These are phyloP conservation scores for Komagataella kurtzmanii DNA, from an alignment of 805 yeast genomes.

Conservation along the genomic window DNA sequence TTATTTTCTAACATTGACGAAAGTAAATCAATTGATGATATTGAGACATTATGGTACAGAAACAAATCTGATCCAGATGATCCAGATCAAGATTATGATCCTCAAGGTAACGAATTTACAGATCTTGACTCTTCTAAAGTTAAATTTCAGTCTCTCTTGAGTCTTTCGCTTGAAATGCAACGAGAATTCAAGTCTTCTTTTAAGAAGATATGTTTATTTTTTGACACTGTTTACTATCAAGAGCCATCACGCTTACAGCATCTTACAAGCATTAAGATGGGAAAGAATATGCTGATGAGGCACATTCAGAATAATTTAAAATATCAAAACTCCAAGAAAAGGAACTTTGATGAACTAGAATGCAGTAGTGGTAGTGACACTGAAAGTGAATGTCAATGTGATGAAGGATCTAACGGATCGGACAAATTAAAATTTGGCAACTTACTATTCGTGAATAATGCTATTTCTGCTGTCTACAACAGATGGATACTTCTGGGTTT, in stretches of 20 bases:
- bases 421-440: neutral
- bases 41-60: neutral
- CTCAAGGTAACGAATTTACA: neutral
- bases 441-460: neutral
- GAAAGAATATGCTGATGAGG: neutral
- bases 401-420: neutral
- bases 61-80: neutral
- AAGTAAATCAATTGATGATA: neutral
- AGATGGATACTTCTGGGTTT: slow-evolving; percentile 4
- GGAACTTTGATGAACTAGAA: neutral
- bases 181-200: neutral
- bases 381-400: neutral
- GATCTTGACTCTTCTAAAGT: neutral
- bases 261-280: slow-evolving; percentile 3
- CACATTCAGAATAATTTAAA: neutral
- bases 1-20: neutral
- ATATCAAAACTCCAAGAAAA: neutral
- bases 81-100: neutral
- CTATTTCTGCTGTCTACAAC: neutral
- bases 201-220: neutral
- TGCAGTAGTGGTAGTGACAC: neutral
- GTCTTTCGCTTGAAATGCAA: neutral
- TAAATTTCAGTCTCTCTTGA: neutral
- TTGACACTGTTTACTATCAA: neutral
- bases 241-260: neutral